Base-by-base conservation (phyloP, 371 early-diverging fungal species). In the Actinomortierella ambigua region DNA sequence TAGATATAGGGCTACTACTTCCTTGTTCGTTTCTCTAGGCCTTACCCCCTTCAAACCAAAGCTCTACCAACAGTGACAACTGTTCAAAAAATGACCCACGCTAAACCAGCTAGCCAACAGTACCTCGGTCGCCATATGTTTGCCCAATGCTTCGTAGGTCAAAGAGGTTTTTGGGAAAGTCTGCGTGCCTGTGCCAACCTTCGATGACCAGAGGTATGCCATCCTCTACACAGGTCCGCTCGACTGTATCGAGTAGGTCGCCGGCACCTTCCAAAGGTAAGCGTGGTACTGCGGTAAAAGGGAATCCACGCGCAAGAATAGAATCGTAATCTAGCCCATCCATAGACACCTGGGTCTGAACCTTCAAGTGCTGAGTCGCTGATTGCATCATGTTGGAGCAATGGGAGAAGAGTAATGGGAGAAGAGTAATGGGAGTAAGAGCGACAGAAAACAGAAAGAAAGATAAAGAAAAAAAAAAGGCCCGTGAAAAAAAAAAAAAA, bases 201-300 rank as follows among this genome's bases (percentile, higher is more conserved):
- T 77, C 76, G 23, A 86, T 57, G 15, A 85, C 80, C 6, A 83
- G 40, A 0, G 87, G 87, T 3, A 65, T 58, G 18, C 82, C 84
- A 7, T 63, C 39, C 2, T 69, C 51, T 17, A 80, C 75, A 55
- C 81, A 78, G 1, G 69, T 52, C 15, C 61, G 42, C 24, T 82
- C 71, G 13, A 79, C 59, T 7, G 63, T 47, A 1, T 34, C 24
- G 8, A 78, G 56, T 11, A 73, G 59, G 7, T 73, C 46, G 18
- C 44, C 53, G 7, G 27, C 55, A 2, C 26, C 67, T 11, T 34
- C 11, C 26, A 67, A 60, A 8, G 63, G 26, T 13, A 73, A 23
- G 2, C 75, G 67, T 14, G 49, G 28, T 2, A 63, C 59, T 2
- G 75, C 51, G 1, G 28, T 48, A 43, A 73, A 73, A 0, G 75